phyloP scores from a whole-genome alignment of 352 stramenopile genomes.

The Phytopythium mirpurense region DNA sequence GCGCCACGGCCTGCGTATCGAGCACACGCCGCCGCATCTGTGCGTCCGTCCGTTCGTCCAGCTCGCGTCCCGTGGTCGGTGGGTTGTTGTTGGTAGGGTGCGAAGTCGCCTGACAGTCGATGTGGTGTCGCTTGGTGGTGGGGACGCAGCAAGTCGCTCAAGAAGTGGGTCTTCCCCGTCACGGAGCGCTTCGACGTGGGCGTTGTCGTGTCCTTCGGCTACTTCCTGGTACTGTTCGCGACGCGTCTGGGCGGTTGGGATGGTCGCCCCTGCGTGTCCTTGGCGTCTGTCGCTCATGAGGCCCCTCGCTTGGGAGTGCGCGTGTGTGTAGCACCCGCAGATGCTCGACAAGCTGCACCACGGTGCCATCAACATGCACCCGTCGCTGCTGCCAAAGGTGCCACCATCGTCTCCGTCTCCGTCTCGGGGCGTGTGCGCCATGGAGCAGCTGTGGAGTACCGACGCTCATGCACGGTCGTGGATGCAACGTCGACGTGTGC shows the following conservation, averaged over 20 bases:
- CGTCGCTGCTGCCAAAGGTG: slow-evolving; percentile 78
- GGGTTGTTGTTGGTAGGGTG: too few species aligned
- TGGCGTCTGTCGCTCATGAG: too few species aligned
- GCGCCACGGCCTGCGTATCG: slow-evolving; percentile 47
- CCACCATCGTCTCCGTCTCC: not conserved
- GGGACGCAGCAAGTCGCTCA: slow-evolving; percentile 72
- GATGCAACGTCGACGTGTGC: too few species aligned
- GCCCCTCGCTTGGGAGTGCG: too few species aligned
- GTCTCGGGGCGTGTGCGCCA: not conserved
- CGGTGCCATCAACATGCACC: slow-evolving; percentile 88
- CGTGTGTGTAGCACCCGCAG: slow-evolving; percentile 49
- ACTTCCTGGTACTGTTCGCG: slow-evolving; percentile 51
- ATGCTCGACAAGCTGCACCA: slow-evolving; percentile 59
- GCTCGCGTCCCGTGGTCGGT: too few species aligned
- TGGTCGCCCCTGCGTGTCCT: too few species aligned
- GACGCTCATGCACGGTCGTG: not conserved
- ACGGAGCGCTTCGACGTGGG: slow-evolving; percentile 60
- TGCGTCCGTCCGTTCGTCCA: slow-evolving; percentile 19
- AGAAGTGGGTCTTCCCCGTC: slow-evolving; percentile 59
- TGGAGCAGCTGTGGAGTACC: not conserved
- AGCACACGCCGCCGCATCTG: slow-evolving; percentile 63
- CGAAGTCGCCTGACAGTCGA: too few species aligned
- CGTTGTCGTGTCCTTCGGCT: slow-evolving; percentile 88
- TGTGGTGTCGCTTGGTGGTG: too few species aligned
- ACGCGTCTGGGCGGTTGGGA: not conserved